A percentile compares a stretch with the other conserved stretches of the same genome.
Conservation (phyloP, 1,284 basidiomycete genomes). For the Boletus semigastroideus region DNA sequence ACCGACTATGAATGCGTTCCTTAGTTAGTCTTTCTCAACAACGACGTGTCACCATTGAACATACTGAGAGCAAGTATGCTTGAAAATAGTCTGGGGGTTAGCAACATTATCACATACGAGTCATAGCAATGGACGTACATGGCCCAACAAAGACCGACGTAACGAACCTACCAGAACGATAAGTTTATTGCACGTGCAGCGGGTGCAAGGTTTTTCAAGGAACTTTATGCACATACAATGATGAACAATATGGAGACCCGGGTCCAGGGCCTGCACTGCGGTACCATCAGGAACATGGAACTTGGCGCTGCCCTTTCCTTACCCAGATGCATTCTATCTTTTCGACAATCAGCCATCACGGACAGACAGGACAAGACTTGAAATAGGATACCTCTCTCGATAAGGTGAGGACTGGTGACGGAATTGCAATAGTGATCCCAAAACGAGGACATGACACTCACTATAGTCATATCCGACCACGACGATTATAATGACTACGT, state of each 20-base stretch:
- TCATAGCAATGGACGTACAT: constrained; percentile 1
- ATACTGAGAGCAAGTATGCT: constrained; percentile 4
- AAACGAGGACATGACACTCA: constrained; percentile 1
- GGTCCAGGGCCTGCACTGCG: constrained; percentile 16
- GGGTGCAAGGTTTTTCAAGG: too few relatives aligned
- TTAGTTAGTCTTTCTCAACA: neutral
- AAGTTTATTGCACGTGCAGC: neutral
- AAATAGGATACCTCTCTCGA: constrained; percentile 9
- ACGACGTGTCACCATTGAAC: neutral
- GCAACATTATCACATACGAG: neutral
- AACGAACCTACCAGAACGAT: constrained; percentile 12
- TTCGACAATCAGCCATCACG: neutral
- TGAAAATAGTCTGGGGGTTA: neutral
- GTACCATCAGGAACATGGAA: neutral
- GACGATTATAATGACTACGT: neutral
- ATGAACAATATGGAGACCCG: constrained; percentile 14
- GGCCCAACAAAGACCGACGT: constrained; percentile 15
- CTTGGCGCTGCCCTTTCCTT: neutral
- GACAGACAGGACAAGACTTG: too few relatives aligned
- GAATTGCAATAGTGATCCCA: neutral
- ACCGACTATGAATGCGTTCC: neutral
- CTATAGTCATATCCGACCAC: constrained; percentile 17
- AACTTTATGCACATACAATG: constrained; percentile 8
- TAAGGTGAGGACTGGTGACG: constrained; percentile 12
- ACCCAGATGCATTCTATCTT: constrained; percentile 20